Conservation (phyloP, 495 filamentous ascomycete genomes). For the Xylaria palmicola region DNA sequence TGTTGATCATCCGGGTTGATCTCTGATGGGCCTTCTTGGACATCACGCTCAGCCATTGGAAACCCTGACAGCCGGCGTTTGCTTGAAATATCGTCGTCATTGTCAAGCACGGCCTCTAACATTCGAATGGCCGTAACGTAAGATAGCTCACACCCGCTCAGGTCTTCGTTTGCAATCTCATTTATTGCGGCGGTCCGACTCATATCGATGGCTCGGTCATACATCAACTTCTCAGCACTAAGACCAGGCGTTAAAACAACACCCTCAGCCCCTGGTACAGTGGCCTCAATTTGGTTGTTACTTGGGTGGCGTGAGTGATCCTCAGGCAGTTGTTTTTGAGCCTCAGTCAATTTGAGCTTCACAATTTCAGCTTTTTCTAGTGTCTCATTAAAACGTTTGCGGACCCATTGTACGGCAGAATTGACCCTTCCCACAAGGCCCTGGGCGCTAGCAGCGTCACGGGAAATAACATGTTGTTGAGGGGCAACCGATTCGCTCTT, state of each 20-base stretch:
- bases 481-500: conserved; percentile 61
- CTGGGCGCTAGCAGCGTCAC: conserved; percentile 47
- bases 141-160: conserved; percentile 84
- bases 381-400: conserved; percentile 91
- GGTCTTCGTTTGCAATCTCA: conserved; percentile 88
- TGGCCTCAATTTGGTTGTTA: conserved; percentile 57
- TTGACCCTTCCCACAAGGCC: conserved; percentile 77
- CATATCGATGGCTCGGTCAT: conserved; percentile 96
- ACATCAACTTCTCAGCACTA: conserved; percentile 96
- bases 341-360: conserved; percentile 78
- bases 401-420: conserved; percentile 90
- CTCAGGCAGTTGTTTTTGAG: conserved; percentile 76
- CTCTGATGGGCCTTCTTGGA: conserved; percentile 49
- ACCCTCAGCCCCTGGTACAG: conserved; percentile 48
- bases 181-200: conserved; percentile 90
- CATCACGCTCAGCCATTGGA: conserved; percentile 42
- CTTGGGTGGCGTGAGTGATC: conserved; percentile 84
- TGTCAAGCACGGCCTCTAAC: conserved; percentile 90
- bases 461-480: conserved; percentile 38
- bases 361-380: conserved; percentile 93
- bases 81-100: conserved; percentile 64
- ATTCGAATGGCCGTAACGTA: conserved; percentile 90
- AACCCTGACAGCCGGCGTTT: conserved; percentile 36
- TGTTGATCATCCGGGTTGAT: conserved; percentile 73
- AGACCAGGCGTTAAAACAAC: conserved; percentile 65